Conservation (phyloP, 805 yeast species). For the Maudiozyma bulderi region DNA sequence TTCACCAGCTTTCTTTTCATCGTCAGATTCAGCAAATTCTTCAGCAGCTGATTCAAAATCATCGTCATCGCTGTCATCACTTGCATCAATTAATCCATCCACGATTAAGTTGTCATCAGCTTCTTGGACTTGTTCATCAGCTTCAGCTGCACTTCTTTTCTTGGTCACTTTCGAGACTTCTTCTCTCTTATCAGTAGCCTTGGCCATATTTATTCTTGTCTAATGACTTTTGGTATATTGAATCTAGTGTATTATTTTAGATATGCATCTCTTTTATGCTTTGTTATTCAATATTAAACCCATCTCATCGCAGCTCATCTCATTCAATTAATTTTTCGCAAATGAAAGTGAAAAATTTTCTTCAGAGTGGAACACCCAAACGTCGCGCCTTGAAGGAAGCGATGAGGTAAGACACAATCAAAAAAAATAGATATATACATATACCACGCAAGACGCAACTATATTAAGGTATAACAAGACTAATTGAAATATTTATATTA, state of each 20-base stretch:
- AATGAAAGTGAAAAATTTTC: constrained; percentile 1
- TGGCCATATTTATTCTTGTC: background rate
- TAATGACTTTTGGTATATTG: no score
- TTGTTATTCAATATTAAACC: background rate
- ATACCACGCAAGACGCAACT: no score
- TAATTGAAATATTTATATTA: no score
- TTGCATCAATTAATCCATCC: constrained; percentile 9
- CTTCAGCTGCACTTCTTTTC: constrained; percentile 15
- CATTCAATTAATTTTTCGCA: background rate
- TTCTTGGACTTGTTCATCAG: constrained; percentile 16
- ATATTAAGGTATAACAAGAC: no score
- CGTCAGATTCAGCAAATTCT: constrained; percentile 3
- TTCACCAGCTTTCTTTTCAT: constrained; percentile 13
- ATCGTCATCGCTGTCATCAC: constrained; percentile 17
- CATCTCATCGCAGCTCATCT: constrained; percentile 6
- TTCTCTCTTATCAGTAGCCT: background rate
- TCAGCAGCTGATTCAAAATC: constrained; percentile 12
- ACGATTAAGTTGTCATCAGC: constrained; percentile 11
- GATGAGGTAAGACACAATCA: no score
- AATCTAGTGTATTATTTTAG: background rate
- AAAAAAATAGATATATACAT: no score
- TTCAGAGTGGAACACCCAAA: constrained; percentile 2
- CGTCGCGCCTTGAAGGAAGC: background rate
- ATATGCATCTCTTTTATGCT: background rate
- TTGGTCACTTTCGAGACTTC: constrained; percentile 7